These are phyloP conservation scores for Ophiosphaerella korrae DNA, from an alignment of 2,329 filamentous ascomycete species.

Conservation along the genomic window DNA sequence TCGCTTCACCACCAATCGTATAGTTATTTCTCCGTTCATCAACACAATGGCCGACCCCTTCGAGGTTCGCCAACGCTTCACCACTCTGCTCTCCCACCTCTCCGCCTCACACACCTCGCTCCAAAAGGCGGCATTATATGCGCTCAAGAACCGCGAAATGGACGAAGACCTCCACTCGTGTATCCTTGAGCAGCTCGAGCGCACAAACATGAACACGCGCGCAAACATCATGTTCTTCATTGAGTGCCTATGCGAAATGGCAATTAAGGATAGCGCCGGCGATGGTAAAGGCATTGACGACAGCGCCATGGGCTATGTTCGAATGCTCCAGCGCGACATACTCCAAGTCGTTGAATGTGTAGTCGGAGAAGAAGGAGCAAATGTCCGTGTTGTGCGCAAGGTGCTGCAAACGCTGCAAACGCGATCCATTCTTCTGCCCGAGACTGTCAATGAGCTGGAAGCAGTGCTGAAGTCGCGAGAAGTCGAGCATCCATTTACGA, in stretches of 20 bases:
- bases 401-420: slow-evolving; percentile 73
- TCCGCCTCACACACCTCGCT: slow-evolving; percentile 88
- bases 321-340: slow-evolving; percentile 95
- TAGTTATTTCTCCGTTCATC: background rate
- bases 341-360: slow-evolving; percentile 90
- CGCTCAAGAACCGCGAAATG: slow-evolving; percentile 90
- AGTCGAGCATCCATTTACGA: slow-evolving; percentile 37
- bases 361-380: slow-evolving; percentile 85
- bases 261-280: slow-evolving; percentile 72
- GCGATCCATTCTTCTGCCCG: slow-evolving; percentile 73
- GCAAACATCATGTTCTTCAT: slow-evolving; percentile 99
- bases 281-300: slow-evolving; percentile 69
- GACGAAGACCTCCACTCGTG: slow-evolving; percentile 97
- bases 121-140: slow-evolving; percentile 93
- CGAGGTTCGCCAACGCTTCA: slow-evolving; percentile 98
- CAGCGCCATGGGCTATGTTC: slow-evolving; percentile 78
- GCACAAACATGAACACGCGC: slow-evolving; percentile 93
- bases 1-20: too few relatives aligned
- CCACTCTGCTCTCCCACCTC: slow-evolving; percentile 83
- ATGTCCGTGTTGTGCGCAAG: slow-evolving; percentile 88
- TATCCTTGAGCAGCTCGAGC: slow-evolving; percentile 92
- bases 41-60: slow-evolving; percentile 80
- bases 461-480: slow-evolving; percentile 82
- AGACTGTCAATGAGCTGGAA: slow-evolving; percentile 80
- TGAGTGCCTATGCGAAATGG: slow-evolving; percentile 89